A percentile compares a stretch with the other conserved stretches of the same genome.
phyloP scores from a whole-genome alignment of 169 alveolate genomes.

The Babesia microti region DNA sequence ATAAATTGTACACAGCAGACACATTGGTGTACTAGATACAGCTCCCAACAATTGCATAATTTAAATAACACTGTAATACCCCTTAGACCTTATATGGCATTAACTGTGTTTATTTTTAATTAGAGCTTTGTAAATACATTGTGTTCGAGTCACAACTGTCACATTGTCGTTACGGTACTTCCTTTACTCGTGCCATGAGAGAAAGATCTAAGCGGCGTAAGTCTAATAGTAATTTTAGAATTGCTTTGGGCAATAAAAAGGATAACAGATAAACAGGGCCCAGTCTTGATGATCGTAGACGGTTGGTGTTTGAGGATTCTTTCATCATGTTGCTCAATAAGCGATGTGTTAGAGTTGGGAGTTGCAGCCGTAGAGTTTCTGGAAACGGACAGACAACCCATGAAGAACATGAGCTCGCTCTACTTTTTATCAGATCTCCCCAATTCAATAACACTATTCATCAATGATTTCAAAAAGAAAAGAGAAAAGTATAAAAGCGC shows the following conservation, averaged over 20 bases:
- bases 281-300: constrained; percentile 62
- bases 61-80: no score
- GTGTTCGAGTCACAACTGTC: no score
- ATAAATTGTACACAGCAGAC: no score
- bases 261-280: constrained; percentile 44
- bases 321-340: constrained; percentile 64
- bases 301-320: constrained; percentile 44
- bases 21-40: no score
- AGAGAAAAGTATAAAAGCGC: constrained; percentile 38
- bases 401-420: constrained; percentile 49
- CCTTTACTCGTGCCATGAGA: no score
- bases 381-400: constrained; percentile 50
- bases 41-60: no score
- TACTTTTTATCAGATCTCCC: constrained; percentile 49
- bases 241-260: constrained; percentile 48
- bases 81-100: no score
- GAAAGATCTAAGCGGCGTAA: no score
- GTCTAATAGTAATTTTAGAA: constrained; percentile 11
- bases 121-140: no score
- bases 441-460: constrained; percentile 13
- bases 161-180: no score
- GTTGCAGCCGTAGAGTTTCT: constrained; percentile 63
- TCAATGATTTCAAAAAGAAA: constrained; percentile 41
- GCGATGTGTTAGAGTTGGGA: constrained; percentile 67
- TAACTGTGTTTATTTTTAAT: no score